These are phyloP conservation scores for Casuarina glauca DNA, from an alignment of 306 rosid species.

Conservation along the genomic window DNA sequence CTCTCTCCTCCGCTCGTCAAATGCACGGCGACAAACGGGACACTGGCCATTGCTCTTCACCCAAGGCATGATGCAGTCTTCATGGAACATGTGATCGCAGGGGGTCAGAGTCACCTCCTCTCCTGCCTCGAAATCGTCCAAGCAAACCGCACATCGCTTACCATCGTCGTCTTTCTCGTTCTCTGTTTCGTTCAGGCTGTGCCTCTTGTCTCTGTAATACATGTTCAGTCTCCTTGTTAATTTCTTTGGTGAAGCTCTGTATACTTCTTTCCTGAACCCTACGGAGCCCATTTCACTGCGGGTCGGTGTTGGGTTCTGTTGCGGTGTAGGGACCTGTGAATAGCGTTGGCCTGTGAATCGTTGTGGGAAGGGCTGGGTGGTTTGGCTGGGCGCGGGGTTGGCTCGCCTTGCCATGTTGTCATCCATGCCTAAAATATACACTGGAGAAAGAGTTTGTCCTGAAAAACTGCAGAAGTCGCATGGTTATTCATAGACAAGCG, in stretches of 20 bases:
- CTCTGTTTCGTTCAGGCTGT: slow-evolving; percentile 21
- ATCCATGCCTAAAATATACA: slow-evolving; percentile 23
- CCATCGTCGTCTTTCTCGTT: slow-evolving; percentile 46
- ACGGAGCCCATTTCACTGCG: slow-evolving; percentile 36
- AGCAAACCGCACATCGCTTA: slow-evolving; percentile 64
- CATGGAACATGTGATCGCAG: slow-evolving; percentile 88
- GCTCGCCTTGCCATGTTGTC: slow-evolving; percentile 25
- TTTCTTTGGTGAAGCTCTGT: slow-evolving; percentile 43
- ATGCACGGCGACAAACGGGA: slow-evolving; percentile 66
- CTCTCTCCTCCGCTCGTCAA: slow-evolving; percentile 36
- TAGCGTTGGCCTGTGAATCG: slow-evolving; percentile 34
- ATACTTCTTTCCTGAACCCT: slow-evolving; percentile 56
- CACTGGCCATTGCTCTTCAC: slow-evolving; percentile 63
- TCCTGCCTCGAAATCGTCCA: slow-evolving; percentile 69
- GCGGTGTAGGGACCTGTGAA: slow-evolving; percentile 21
- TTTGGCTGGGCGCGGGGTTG: slow-evolving; percentile 30
- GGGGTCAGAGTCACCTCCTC: slow-evolving; percentile 74
- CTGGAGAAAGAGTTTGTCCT: slow-evolving; percentile 20
- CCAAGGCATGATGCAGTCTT: slow-evolving; percentile 84
- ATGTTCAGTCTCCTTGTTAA: slow-evolving; percentile 39
- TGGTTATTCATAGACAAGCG: not conserved
- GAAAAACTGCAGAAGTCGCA: slow-evolving; percentile 39
- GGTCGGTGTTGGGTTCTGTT: slow-evolving; percentile 39
- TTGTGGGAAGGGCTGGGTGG: slow-evolving; percentile 21
- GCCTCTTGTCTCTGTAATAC: slow-evolving; percentile 46